phyloP scores from a whole-genome alignment of 176 grass and related monocot species.

The Poa annua region DNA sequence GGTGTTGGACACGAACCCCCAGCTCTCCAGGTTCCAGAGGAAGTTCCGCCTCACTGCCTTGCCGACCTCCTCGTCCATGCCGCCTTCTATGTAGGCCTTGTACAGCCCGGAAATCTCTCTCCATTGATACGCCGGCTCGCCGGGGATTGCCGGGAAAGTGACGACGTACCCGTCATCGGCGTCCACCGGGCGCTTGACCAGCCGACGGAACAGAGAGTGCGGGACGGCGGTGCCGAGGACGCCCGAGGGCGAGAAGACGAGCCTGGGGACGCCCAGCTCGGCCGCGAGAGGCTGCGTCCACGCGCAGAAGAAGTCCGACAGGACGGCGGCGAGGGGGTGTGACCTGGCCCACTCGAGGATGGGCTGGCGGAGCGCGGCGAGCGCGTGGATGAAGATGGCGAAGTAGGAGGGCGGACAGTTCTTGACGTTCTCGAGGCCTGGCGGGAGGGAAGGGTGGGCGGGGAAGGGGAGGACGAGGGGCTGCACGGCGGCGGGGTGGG shows the following conservation, averaged over 20 bases:
- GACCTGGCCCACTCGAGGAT: constrained; percentile 30
- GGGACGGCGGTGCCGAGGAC: constrained; percentile 47
- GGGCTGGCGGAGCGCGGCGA: constrained; percentile 42
- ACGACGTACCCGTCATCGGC: constrained; percentile 30
- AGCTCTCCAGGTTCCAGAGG: constrained; percentile 54
- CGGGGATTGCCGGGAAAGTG: constrained; percentile 46
- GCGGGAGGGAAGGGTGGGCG: constrained; percentile 45
- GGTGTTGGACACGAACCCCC: constrained; percentile 60
- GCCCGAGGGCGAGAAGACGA: constrained; percentile 60
- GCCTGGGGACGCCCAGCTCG: constrained; percentile 47
- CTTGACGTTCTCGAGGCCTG: constrained; percentile 52
- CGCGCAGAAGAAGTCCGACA: constrained; percentile 67
- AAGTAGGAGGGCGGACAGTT: constrained; percentile 8
- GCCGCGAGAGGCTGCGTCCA: constrained; percentile 66
- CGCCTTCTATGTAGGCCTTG: constrained; percentile 40
- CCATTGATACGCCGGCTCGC: constrained; percentile 49
- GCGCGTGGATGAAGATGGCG: constrained; percentile 31
- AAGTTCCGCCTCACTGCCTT: constrained; percentile 55
- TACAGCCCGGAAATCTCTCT: constrained; percentile 54
- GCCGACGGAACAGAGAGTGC: constrained; percentile 49
- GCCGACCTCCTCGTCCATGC: neutral
- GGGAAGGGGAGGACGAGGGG: constrained; percentile 66
- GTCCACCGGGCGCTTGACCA: constrained; percentile 12
- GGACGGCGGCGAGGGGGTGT: constrained; percentile 44
- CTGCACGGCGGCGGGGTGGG: constrained; percentile 44